phyloP scores from a whole-genome alignment of 2,329 filamentous ascomycete genomes.

The Ascochyta lentis region DNA sequence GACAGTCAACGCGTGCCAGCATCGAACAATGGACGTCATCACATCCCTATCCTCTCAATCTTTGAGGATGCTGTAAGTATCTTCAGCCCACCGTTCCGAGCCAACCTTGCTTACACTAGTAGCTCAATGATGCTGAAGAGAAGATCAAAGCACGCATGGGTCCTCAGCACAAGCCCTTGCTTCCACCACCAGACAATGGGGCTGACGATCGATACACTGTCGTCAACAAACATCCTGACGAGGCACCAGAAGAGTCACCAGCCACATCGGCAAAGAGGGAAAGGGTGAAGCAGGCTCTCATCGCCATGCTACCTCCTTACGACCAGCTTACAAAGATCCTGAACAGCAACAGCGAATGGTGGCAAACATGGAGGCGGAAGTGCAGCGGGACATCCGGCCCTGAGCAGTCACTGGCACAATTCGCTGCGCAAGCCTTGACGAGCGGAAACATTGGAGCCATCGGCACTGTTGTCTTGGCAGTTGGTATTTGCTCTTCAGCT shows the following conservation, averaged over 20 bases:
- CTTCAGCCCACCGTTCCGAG: background rate
- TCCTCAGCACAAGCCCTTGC: slow-evolving; percentile 24
- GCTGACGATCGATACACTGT: slow-evolving; percentile 37
- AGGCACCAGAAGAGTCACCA: slow-evolving; percentile 30
- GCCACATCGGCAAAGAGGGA: slow-evolving; percentile 42
- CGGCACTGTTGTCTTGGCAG: slow-evolving; percentile 46
- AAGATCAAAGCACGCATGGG: slow-evolving; percentile 38
- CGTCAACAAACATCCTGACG: slow-evolving; percentile 40
- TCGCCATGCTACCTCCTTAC: slow-evolving; percentile 44
- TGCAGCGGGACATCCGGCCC: slow-evolving; percentile 51
- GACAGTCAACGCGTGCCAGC: slow-evolving; percentile 30
- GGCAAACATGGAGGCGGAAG: slow-evolving; percentile 52
- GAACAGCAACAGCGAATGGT: slow-evolving; percentile 50
- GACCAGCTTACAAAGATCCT: slow-evolving; percentile 43
- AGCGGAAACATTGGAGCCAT: slow-evolving; percentile 52
- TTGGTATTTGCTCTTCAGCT: slow-evolving; percentile 49
- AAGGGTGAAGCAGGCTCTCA: slow-evolving; percentile 44
- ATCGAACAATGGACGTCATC: slow-evolving; percentile 37
- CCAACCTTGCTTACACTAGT: slow-evolving; percentile 19
- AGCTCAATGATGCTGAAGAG: slow-evolving; percentile 48
- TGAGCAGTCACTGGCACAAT: slow-evolving; percentile 48
- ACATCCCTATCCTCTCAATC: slow-evolving; percentile 48
- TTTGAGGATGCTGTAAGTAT: slow-evolving; percentile 49
- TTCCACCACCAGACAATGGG: slow-evolving; percentile 17
- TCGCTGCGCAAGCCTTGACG: slow-evolving; percentile 53